Evolutionary conservation across 2,329 filamentous ascomycete species (phyloP), one percentile per base, ranked within the genome.

Genomic region (Trichoderma koningii): DNA sequence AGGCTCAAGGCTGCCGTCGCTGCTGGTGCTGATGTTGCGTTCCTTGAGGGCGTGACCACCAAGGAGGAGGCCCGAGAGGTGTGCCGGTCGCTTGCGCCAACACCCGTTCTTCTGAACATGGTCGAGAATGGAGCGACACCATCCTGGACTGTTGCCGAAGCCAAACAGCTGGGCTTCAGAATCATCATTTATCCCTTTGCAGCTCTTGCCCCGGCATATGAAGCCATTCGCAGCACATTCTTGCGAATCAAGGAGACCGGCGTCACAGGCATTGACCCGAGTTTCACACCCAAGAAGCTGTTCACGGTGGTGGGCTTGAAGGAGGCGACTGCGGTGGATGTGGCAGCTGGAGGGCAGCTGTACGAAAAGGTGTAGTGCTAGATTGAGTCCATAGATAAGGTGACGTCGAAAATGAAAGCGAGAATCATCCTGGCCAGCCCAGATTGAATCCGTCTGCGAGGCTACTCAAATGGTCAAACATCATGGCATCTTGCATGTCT

Each of bases 61-160:
- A 77, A 78, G 30, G 83, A 84, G 48, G 78, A 88, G 70, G 83
- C 81, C 0, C 74, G 76, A 28, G 73, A 76, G 57, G 78, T 79
- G 1, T 80, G 82, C 23, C 72, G 76, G 41, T 80, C 82, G 15
- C 75, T 87, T 1, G 79, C 78, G 2, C 80, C 80, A 2, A 80
- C 70, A 79, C 83, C 76, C 69, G 77, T 86, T 47, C 74, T 87
- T 34, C 77, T 86, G 64, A 88, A 88, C 70, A 83, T 82, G 66
- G 85, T 88, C 2, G 80, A 83, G 66, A 81, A 82, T 42, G 85
- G 85, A 7, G 80, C 81, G 38, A 85, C 82, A 41, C 86, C 86
- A 0, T 78, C 82, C 45, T 81, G 85, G 52, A 81, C 79, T 0
- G 81, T 81, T 7, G 74, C 81, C 0, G 82, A 87, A 68, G 85